phyloP scores from a whole-genome alignment of 1,139 yeast genomes.

The Taiozyma sp. region DNA sequence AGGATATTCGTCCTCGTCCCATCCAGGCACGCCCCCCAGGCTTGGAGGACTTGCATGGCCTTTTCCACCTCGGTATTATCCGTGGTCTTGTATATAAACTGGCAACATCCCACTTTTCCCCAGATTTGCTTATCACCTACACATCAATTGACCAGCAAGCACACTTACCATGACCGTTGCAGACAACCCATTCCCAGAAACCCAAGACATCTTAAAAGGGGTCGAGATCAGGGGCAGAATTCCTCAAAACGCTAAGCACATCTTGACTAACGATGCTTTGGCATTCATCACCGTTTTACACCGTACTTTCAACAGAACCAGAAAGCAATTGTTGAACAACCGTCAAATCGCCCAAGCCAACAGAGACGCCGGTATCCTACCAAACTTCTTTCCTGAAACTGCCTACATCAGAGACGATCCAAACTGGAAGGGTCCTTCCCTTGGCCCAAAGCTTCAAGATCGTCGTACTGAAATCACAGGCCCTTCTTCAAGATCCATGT shows the following conservation, averaged over 20 bases:
- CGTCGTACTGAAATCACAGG: constrained; percentile 70
- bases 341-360: constrained; percentile 55
- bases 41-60: neutral
- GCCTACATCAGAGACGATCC: constrained; percentile 65
- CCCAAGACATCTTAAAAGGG: constrained; percentile 45
- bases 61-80: neutral
- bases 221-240: constrained; percentile 51
- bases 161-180: constrained; percentile 10
- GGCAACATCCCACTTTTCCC: constrained; percentile 1
- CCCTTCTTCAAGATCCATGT: constrained; percentile 70
- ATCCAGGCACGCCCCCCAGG: neutral
- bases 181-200: constrained; percentile 45
- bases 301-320: constrained; percentile 59
- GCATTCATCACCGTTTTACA: constrained; percentile 72
- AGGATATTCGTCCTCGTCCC: neutral
- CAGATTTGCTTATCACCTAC: neutral
- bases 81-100: neutral
- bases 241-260: constrained; percentile 48
- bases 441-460: constrained; percentile 73
- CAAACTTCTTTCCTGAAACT: constrained; percentile 74
- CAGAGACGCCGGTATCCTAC: constrained; percentile 65
- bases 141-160: neutral
- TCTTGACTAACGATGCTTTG: constrained; percentile 64
- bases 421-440: constrained; percentile 75
- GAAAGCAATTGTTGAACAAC: constrained; percentile 56